Percentiles rank a stretch among this genome's conserved stretches.
phyloP scores from a whole-genome alignment of 371 early-diverging fungal genomes.

The Fennellomyces sp. region DNA sequence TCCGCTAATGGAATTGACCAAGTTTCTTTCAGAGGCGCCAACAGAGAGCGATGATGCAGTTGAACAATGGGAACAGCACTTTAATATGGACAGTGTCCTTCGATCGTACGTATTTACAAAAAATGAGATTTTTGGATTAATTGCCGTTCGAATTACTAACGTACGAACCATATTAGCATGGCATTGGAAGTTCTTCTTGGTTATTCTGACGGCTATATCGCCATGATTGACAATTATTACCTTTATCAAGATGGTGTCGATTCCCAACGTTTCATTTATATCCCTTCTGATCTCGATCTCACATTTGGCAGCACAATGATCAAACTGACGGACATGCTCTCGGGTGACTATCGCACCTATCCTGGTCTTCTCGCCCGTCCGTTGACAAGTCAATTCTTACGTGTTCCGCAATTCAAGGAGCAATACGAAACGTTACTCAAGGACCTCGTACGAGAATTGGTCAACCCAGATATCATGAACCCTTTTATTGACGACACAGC shows the following conservation, averaged over 20 bases:
- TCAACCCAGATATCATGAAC: conserved; percentile 24
- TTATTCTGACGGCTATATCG: conserved; percentile 28
- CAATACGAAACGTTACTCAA: conserved; percentile 28
- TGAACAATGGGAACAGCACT: conserved; percentile 22
- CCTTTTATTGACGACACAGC: conserved; percentile 21
- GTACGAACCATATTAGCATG: conserved; percentile 21
- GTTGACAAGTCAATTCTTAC: conserved; percentile 3
- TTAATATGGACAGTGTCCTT: conserved; percentile 28
- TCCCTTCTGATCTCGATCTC: conserved; percentile 38
- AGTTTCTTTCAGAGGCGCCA: conserved; percentile 22
- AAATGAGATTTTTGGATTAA: background rate
- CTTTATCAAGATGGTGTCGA: conserved; percentile 19
- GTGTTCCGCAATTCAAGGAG: conserved; percentile 27
- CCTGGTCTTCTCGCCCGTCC: conserved; percentile 20
- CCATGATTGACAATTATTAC: conserved; percentile 28
- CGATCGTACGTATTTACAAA: conserved; percentile 17
- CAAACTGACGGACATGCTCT: conserved; percentile 15
- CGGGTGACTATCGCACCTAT: conserved; percentile 29
- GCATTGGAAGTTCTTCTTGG: conserved; percentile 32
- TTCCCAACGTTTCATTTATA: conserved; percentile 19
- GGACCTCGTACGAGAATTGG: conserved; percentile 6
- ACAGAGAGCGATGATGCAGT: conserved; percentile 5
- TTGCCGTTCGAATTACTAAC: no score
- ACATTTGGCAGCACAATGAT: conserved; percentile 26
- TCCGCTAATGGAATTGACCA: conserved; percentile 20